Base-by-base conservation (phyloP, 305 asterid genomes). In the Salvia sclarea region DNA sequence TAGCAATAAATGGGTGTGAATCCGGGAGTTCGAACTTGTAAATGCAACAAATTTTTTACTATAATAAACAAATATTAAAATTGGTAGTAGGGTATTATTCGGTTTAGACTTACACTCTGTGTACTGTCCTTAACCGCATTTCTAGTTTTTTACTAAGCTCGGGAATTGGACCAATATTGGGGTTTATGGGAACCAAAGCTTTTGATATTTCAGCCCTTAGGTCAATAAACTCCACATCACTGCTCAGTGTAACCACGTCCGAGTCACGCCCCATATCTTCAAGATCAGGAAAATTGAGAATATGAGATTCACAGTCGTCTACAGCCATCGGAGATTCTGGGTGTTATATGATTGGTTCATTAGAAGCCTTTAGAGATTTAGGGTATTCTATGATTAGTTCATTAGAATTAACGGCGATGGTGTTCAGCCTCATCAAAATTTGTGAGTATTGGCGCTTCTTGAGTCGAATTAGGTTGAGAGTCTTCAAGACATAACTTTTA, bases 11-110 rank as follows among this genome's bases (percentile, higher is more conserved):
- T 40, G 78, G 87, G 74, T 84, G 89, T 8, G 63, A 16, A 78
- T 89, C 95, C 47, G 93, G 90, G 38, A 91, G 80, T 79, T 73
- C 89, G 12, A 78, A 87, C 69, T 94, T 89, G 79, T 72, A 78
- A 54, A 8, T 37, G 12, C 10, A 1, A 37, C n/a, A 37, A 9
- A 30, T 4, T 37, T 37, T 8, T n/a, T n/a, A n/a, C n/a, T n/a
- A n/a, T n/a, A n/a, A n/a, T n/a, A n/a, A n/a, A n/a, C n/a, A n/a
- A n/a, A n/a, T n/a, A n/a, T n/a, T n/a, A n/a, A n/a, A n/a, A n/a
- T n/a, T n/a, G n/a, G n/a, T n/a, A n/a, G n/a, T n/a, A n/a, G n/a
- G n/a, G n/a, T n/a, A n/a, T n/a, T n/a, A n/a, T n/a, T n/a, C n/a
- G n/a, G 13, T 37, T 37, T 37, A 37, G 3, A 78, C 89, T 82